Percentiles rank a stretch among this genome's conserved stretches.
phyloP scores from a whole-genome alignment of 768 basidiomycete species.

The Phylloporus scabripes region DNA sequence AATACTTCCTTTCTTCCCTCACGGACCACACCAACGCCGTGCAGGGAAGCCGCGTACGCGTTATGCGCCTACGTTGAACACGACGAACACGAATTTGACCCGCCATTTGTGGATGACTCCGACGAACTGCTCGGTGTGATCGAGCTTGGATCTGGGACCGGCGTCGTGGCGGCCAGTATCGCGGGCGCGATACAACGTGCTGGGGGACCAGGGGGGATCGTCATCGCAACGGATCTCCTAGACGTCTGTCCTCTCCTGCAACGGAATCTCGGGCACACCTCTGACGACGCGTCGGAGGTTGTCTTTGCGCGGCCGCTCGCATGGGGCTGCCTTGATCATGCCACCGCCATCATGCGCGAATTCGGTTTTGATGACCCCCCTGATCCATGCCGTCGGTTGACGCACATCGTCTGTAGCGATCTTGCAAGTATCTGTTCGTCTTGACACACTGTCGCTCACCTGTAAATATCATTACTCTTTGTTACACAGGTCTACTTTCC shows the following conservation, averaged over 20 bases:
- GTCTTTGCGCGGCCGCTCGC: slow-evolving; percentile 52
- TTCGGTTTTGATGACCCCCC: slow-evolving; percentile 20
- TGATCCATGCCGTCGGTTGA: slow-evolving; percentile 25
- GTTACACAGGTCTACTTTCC: slow-evolving; percentile 74
- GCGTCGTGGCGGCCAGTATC: slow-evolving; percentile 49
- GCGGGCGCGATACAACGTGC: slow-evolving; percentile 23
- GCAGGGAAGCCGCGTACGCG: slow-evolving; percentile 71
- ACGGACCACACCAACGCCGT: slow-evolving; percentile 3
- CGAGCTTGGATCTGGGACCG: slow-evolving; percentile 79
- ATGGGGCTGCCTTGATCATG: slow-evolving; percentile 61
- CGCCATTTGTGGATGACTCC: slow-evolving; percentile 36
- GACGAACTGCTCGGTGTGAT: slow-evolving; percentile 37
- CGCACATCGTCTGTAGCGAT: slow-evolving; percentile 80
- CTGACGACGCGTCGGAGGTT: not conserved
- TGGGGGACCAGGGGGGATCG: slow-evolving; percentile 13
- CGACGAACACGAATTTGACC: slow-evolving; percentile 46
- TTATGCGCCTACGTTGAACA: slow-evolving; percentile 49
- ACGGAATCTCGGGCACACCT: slow-evolving; percentile 29
- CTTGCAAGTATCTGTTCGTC: slow-evolving; percentile 46
- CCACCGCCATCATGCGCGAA: slow-evolving; percentile 34
- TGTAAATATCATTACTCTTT: not conserved
- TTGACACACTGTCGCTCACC: not conserved
- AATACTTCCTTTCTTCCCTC: slow-evolving; percentile 21
- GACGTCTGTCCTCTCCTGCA: slow-evolving; percentile 57
- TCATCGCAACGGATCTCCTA: slow-evolving; percentile 69